These are phyloP conservation scores for Fusarium sp. DNA, from an alignment of 2,329 filamentous ascomycete genomes.

Conservation along the genomic window DNA sequence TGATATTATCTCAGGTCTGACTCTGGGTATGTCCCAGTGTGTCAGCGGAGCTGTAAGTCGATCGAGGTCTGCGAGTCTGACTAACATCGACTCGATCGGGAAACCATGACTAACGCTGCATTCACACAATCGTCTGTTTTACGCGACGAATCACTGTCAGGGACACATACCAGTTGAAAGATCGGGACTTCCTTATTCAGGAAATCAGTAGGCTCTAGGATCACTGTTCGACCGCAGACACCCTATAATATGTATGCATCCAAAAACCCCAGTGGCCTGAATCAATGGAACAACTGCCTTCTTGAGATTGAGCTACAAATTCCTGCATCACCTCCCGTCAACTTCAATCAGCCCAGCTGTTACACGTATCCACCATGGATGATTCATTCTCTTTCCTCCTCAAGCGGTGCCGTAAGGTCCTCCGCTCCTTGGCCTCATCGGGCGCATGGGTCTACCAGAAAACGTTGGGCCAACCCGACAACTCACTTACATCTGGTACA, in stretches of 20 bases:
- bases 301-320: no score
- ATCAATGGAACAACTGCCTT: background rate
- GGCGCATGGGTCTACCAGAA: background rate
- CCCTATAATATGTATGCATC: background rate
- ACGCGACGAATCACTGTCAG: no score
- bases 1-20: background rate
- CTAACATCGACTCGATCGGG: background rate
- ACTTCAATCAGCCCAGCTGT: no score
- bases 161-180: no score
- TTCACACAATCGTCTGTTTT: background rate
- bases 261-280: fast-evolving
- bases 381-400: background rate
- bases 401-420: background rate
- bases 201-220: background rate
- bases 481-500: background rate
- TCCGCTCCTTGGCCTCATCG: background rate
- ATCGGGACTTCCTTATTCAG: background rate
- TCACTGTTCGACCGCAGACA: no score
- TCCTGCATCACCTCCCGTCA: background rate
- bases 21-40: fast-evolving
- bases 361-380: background rate
- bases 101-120: background rate
- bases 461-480: background rate
- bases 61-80: background rate
- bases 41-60: background rate